Evolutionary conservation across 2,329 filamentous ascomycete species (phyloP).

Genomic region (Fusarium sororula): DNA sequence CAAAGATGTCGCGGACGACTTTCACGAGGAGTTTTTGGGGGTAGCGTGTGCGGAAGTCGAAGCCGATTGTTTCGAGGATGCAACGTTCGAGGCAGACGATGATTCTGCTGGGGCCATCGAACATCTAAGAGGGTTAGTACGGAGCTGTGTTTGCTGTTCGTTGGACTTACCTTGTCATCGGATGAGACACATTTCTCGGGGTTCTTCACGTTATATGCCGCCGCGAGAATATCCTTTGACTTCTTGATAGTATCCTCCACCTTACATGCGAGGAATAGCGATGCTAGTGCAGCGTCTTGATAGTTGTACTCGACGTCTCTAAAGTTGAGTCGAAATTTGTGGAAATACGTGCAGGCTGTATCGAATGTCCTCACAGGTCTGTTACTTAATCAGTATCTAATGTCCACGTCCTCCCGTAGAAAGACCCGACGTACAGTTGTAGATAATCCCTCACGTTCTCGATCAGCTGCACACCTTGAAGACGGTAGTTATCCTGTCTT

Average conservation of each 20-base stretch:
- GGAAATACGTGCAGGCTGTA: conserved; percentile 91
- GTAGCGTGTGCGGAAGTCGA: conserved; percentile 91
- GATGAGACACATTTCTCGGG: conserved; percentile 73
- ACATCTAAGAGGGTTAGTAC: conserved; percentile 63
- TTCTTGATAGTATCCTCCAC: conserved; percentile 98
- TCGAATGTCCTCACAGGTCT: conserved; percentile 92
- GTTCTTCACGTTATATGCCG: conserved; percentile 85
- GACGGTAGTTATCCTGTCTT: conserved; percentile 80
- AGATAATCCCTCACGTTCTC: conserved; percentile 83
- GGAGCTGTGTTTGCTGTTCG: not conserved
- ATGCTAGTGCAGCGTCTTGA: conserved; percentile 85
- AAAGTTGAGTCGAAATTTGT: conserved; percentile 89
- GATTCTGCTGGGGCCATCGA: conserved; percentile 80
- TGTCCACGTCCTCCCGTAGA: not conserved
- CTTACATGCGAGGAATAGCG: conserved; percentile 93
- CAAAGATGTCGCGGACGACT: conserved; percentile 69
- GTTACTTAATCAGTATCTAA: conserved; percentile 5
- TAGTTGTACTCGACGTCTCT: conserved; percentile 87
- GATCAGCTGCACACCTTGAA: conserved; percentile 90
- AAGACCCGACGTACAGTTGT: conserved; percentile 66
- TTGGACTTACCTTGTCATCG: conserved; percentile 76
- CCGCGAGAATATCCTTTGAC: conserved; percentile 89
- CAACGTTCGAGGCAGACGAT: conserved; percentile 91
- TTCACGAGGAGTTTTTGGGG: conserved; percentile 89
- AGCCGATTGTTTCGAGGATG: conserved; percentile 91